phyloP scores from a whole-genome alignment of 2,329 filamentous ascomycete species.

The Pseudogymnoascus sp. region DNA sequence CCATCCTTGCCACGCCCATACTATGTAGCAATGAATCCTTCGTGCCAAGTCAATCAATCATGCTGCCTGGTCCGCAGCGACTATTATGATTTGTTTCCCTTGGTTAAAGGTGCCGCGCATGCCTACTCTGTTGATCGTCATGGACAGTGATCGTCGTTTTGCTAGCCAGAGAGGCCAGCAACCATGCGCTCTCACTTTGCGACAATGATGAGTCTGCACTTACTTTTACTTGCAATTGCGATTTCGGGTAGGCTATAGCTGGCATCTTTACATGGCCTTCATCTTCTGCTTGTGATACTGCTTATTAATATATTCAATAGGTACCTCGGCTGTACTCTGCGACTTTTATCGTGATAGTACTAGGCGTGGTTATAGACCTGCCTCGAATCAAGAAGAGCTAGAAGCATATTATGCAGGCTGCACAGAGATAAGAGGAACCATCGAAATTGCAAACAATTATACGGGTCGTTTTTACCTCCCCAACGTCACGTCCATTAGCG shows the following conservation, averaged over 20 bases:
- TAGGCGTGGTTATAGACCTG: no score
- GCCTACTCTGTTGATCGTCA: not conserved
- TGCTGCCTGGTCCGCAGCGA: not conserved
- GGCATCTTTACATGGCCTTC: not conserved
- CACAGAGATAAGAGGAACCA: not conserved
- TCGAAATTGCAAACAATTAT: not conserved
- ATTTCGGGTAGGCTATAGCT: not conserved
- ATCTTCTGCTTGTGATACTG: not conserved
- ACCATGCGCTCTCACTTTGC: not conserved
- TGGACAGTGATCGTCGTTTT: not conserved
- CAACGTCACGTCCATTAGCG: not conserved
- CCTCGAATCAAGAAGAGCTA: not conserved
- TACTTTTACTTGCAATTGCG: not conserved
- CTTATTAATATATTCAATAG: not conserved
- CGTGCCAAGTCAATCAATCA: not conserved
- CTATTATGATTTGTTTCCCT: not conserved
- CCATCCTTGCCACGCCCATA: not conserved
- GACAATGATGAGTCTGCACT: not conserved
- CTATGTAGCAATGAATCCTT: not conserved
- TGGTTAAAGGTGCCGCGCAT: not conserved
- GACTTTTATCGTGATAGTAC: not conserved
- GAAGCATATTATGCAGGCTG: not conserved
- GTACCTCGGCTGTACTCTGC: not conserved
- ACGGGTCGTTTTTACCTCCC: not conserved
- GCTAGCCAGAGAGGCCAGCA: not conserved